Conservation (phyloP, 345 rosid genomes). For the Murraya koenigii region DNA sequence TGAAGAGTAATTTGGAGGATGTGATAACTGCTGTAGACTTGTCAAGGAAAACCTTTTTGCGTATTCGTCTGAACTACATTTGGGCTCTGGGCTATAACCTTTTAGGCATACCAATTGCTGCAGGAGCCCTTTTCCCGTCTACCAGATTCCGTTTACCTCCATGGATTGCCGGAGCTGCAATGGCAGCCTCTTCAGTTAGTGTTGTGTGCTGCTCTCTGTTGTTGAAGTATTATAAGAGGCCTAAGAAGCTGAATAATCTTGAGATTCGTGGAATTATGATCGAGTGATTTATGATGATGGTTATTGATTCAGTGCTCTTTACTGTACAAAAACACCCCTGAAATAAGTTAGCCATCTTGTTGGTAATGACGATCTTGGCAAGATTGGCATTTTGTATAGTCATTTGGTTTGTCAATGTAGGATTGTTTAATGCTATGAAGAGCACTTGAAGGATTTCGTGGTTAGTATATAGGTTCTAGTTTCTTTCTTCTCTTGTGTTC, state of each 20-base stretch:
- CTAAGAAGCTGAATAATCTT: conserved; percentile 59
- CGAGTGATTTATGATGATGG: conserved; percentile 20
- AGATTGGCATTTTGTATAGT: background rate
- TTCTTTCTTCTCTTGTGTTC: no score
- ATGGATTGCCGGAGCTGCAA: conserved; percentile 98
- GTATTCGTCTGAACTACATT: conserved; percentile 85
- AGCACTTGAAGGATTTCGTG: background rate
- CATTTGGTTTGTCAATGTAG: background rate
- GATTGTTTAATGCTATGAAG: background rate
- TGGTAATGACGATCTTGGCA: background rate
- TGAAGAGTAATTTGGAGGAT: conserved; percentile 95
- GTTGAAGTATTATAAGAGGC: conserved; percentile 69
- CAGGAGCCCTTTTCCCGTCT: conserved; percentile 71
- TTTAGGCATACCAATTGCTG: conserved; percentile 84
- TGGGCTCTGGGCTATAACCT: conserved; percentile 96
- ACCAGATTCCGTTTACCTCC: conserved; percentile 81
- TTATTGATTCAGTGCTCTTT: background rate
- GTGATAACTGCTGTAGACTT: conserved; percentile 92
- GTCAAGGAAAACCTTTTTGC: conserved; percentile 73
- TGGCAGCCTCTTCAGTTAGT: conserved; percentile 97
- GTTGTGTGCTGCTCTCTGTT: conserved; percentile 90
- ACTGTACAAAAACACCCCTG: background rate
- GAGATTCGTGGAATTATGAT: conserved; percentile 55
- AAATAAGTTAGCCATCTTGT: background rate
- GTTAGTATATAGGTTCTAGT: no score